Evolutionary conservation across 2,329 filamentous ascomycete species (phyloP), one percentile per base, ranked within the genome.

Genomic region (Pseudocercospora eumusae): DNA sequence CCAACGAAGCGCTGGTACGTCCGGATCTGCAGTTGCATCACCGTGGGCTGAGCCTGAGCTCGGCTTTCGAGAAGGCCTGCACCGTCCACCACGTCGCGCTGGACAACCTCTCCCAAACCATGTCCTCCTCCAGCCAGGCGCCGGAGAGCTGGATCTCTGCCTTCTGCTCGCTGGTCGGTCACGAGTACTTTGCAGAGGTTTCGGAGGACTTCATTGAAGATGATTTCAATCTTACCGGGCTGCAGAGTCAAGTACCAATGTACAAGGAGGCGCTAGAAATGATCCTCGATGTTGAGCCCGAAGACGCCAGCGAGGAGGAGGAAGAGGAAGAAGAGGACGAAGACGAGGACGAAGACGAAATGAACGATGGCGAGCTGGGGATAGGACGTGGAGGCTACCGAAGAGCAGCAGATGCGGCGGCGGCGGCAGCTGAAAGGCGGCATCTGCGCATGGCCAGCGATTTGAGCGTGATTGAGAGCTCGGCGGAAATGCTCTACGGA

Each of bases 251-350:
- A 79, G 95, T 99, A 57, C 89, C 92, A 67, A 96, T 97, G 91
- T 99, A 99, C 78, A 99, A 98, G 79, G 95, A 99, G 79, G 95
- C 95, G 11, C 81, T 99, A 66, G 95, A 99, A 86, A 97, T 99
- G 93, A 98, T 99, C 69, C 84, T 99, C 67, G 95, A 99, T 71
- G 95, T 99, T 56, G 95, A 99, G 75, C 93, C 95, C 40, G 93
- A 97, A 79, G 93, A 97, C 49, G 90, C 92, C 60, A 90, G 92
- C n/a, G 89, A 92, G 0, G 90, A 93, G 7, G 89, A 92, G 2
- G 90, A 93, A 28, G 85, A 88, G 47, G 84, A 87, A 58, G 86
- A 88, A 31, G 84, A 87, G 28, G 85, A 88, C 27, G 85, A 88
- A 27, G 85, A 87, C 45, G 83, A 85, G 15, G 87, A 88, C 10